Base-by-base conservation (phyloP, 164 flowering plant genomes). In the Akebia trifoliata region DNA sequence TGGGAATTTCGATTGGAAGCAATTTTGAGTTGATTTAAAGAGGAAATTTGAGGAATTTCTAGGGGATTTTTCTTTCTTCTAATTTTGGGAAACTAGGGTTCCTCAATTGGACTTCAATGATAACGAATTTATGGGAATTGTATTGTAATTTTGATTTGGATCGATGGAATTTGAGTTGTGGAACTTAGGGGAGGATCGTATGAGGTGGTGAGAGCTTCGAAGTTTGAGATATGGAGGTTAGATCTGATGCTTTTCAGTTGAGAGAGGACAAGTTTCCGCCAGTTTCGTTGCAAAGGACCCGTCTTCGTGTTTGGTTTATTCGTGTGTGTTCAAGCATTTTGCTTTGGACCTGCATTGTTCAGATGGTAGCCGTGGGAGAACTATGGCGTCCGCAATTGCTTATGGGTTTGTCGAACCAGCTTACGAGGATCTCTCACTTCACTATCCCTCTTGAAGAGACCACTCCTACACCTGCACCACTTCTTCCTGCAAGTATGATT, bases 291-390 rank as follows among this genome's bases (percentile, higher is more conserved):
- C 82, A 79, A 3, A 70, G 75, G 61, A 81, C 80, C 28, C 75
- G 98, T 34, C 67, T 87, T 38, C 81, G 78, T 63, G 84, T 83
- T 15, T 93, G 95, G 96, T 90, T 93, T 57, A 62, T 93, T 21
- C 71, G 96, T 50, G 77, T 90, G 31, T 90, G 97, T 68, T 84
- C 94, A 10, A 85, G 87, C 70, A 87, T 93, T 69, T 64, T 90
- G 70, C 55, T 93, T 0, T 93, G 96, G 94, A 93, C 98, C 5
- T 84, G 90, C 68, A 57, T 90, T 73, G 83, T 93, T 66, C 98
- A 93, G 83, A 75, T 93, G 17, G 72, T 90, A 5, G 78, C 97
- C 2, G 81, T 85, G 1, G 87, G 90, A 26, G 88, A 84, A 71
- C 76, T 92, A 8, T 92, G 91, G 91, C 82, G 69, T 39, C 90